These are phyloP conservation scores for Lipomyces sp. DNA, from an alignment of 805 yeast species.

Conservation along the genomic window DNA sequence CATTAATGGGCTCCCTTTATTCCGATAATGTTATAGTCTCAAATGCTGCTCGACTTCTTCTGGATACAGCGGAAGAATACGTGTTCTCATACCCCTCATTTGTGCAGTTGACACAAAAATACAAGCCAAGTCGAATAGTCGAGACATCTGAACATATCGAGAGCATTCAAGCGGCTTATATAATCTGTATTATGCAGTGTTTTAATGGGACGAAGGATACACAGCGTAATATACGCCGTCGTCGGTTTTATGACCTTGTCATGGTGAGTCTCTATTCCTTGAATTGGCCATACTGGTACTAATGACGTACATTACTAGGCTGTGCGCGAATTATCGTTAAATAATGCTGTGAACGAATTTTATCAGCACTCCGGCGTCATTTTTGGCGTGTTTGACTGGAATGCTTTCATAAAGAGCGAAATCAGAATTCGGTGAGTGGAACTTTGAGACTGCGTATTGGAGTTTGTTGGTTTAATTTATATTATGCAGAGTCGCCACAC, in stretches of 20 bases:
- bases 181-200: constrained; percentile 5
- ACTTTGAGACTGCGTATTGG: too few species aligned
- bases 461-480: too few species aligned
- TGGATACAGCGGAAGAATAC: constrained; percentile 8
- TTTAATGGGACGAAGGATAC: constrained; percentile 8
- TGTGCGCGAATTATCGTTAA: background rate
- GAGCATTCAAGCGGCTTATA: constrained; percentile 5
- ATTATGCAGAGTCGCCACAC: background rate
- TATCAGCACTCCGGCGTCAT: background rate
- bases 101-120: background rate
- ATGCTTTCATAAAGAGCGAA: constrained; percentile 1
- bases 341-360: background rate
- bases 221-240: constrained; percentile 8
- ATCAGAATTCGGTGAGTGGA: background rate
- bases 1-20: constrained; percentile 6
- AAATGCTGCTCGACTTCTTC: background rate
- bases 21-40: background rate
- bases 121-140: background rate
- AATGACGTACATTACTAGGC: too few species aligned
- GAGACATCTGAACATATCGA: background rate
- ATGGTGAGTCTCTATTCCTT: background rate
- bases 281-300: too few species aligned
- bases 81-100: background rate
- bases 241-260: constrained; percentile 3
- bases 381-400: constrained; percentile 1